A percentile compares a stretch with the other conserved stretches of the same genome.
phyloP scores from a whole-genome alignment of 805 yeast species.

The Candida gorgasii region DNA sequence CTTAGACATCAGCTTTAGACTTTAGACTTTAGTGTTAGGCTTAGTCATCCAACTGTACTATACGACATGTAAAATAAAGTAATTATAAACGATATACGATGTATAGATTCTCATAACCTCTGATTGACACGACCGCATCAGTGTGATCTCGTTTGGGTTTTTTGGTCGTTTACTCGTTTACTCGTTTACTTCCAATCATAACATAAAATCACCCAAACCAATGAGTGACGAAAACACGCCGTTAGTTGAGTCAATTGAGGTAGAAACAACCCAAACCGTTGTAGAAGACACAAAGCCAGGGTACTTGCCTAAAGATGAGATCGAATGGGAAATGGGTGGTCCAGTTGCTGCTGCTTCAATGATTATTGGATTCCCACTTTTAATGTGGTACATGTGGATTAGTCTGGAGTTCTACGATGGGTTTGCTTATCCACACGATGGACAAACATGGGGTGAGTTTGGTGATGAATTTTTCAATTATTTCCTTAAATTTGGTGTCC shows the following conservation, averaged over 20 bases:
- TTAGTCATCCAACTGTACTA: neutral
- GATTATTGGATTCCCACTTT: conserved; percentile 88
- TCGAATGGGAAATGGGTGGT: conserved; percentile 93
- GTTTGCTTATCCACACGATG: conserved; percentile 62
- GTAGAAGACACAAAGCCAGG: conserved; percentile 19
- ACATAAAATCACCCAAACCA: neutral
- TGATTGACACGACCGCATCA: too few species aligned
- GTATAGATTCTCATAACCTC: too few species aligned
- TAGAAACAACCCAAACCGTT: neutral
- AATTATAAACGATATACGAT: too few species aligned
- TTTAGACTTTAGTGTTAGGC: neutral
- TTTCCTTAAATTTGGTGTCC: conserved; percentile 56
- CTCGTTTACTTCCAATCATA: conserved; percentile 6
- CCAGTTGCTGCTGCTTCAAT: conserved; percentile 85
- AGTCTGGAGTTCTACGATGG: conserved; percentile 81
- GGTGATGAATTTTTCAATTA: conserved; percentile 41
- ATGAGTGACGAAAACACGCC: conserved; percentile 4
- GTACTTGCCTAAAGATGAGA: conserved; percentile 45
- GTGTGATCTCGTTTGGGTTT: too few species aligned
- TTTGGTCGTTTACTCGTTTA: neutral
- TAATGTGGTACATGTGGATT: conserved; percentile 98
- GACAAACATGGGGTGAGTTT: conserved; percentile 56
- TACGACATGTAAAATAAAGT: too few species aligned
- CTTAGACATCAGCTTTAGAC: too few species aligned
- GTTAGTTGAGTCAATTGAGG: conserved; percentile 4